Evolutionary conservation across 176 grass and related monocot genomes (phyloP).

Genomic region (Bromus sterilis): DNA sequence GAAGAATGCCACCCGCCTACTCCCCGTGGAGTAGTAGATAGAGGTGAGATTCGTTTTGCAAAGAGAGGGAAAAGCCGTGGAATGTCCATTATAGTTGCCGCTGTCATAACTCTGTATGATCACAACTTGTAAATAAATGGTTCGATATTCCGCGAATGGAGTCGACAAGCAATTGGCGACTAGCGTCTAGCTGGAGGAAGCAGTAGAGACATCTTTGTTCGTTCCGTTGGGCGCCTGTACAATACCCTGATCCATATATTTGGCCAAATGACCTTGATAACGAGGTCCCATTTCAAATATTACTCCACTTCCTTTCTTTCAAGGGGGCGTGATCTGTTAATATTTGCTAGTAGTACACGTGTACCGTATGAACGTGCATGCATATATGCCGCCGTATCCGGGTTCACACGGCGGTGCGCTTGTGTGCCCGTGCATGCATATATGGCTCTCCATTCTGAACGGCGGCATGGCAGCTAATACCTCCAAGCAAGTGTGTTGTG

Average conservation of each 20-base stretch:
- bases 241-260: not conserved
- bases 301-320: too few species aligned
- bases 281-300: too few species aligned
- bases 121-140: not conserved
- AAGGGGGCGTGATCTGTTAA: too few species aligned
- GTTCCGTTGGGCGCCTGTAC: not conserved
- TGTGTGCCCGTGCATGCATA: not conserved
- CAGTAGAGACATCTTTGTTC: not conserved
- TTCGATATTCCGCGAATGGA: not conserved
- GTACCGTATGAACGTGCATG: too few species aligned
- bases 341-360: too few species aligned
- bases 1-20: not conserved
- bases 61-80: not conserved
- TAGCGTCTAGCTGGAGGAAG: not conserved
- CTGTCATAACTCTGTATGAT: not conserved
- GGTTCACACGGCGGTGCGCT: not conserved
- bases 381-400: too few species aligned
- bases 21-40: too few species aligned
- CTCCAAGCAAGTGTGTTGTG: not conserved
- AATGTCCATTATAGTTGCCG: not conserved
- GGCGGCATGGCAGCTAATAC: not conserved
- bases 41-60: not conserved
- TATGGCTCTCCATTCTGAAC: not conserved
- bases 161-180: not conserved
- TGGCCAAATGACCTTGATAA: too few species aligned